Conservation (phyloP, 2,329 filamentous ascomycete species). For the Colletotrichum lentis region DNA sequence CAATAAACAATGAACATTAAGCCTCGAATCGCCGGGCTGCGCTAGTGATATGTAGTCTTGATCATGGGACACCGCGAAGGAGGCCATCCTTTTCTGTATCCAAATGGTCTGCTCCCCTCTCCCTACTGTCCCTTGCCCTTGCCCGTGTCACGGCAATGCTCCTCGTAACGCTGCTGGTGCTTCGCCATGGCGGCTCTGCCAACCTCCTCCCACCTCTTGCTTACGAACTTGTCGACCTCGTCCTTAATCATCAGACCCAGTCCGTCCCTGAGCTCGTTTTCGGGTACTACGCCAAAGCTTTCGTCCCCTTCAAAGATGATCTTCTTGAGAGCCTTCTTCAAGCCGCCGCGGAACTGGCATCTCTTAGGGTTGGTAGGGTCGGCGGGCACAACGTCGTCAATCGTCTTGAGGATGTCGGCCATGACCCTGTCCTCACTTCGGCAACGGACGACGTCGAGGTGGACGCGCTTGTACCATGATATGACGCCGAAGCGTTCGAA, state of each 20-base stretch:
- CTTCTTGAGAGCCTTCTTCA: slow-evolving; percentile 56
- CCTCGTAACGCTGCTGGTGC: slow-evolving; percentile 14
- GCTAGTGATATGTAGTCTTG: too few relatives aligned
- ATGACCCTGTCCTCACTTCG: slow-evolving; percentile 23
- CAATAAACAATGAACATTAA: too few relatives aligned
- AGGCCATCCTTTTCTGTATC: not conserved
- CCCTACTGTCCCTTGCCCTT: not conserved
- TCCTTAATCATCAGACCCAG: slow-evolving; percentile 9
- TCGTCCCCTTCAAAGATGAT: slow-evolving; percentile 58
- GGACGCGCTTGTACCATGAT: not conserved
- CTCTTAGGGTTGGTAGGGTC: slow-evolving; percentile 15
- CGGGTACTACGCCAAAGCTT: slow-evolving; percentile 48
- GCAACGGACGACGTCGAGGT: not conserved
- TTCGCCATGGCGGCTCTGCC: slow-evolving; percentile 1
- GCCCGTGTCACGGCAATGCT: not conserved
- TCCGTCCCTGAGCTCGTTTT: slow-evolving; percentile 15
- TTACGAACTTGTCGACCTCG: slow-evolving; percentile 9
- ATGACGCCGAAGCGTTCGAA: slow-evolving; percentile 59
- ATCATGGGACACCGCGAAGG: fast-evolving
- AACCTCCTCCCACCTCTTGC: not conserved
- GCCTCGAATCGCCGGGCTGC: too few relatives aligned
- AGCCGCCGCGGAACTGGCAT: slow-evolving; percentile 46
- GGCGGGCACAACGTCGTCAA: not conserved
- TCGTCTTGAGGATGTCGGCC: slow-evolving; percentile 39
- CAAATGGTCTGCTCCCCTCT: too few relatives aligned